Evolutionary conservation across 768 basidiomycete species (phyloP).

Genomic region (Termitomyces sp.): DNA sequence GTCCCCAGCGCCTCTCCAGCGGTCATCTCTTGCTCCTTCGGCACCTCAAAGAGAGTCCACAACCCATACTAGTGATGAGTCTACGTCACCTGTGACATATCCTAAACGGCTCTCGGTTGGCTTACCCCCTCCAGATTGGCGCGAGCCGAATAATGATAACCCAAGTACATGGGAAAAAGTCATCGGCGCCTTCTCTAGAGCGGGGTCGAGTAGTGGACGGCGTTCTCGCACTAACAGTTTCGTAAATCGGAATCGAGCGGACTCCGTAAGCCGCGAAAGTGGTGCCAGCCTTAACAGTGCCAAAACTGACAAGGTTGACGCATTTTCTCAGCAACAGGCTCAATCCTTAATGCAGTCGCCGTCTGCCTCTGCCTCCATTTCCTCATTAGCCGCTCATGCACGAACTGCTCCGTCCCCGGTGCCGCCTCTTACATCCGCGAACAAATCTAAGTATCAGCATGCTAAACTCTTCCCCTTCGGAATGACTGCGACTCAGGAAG

Average conservation of each 20-base stretch:
- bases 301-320: conserved; percentile 50
- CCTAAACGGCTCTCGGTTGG: conserved; percentile 59
- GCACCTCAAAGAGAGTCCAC: conserved; percentile 36
- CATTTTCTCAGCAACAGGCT: conserved; percentile 31
- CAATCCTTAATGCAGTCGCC: conserved; percentile 51
- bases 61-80: conserved; percentile 37
- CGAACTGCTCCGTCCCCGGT: conserved; percentile 70
- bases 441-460: conserved; percentile 68
- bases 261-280: conserved; percentile 74
- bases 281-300: conserved; percentile 63
- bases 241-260: conserved; percentile 60
- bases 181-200: conserved; percentile 60
- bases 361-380: conserved; percentile 66
- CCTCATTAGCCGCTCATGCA: conserved; percentile 54
- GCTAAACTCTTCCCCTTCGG: conserved; percentile 88
- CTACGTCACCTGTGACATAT: conserved; percentile 49
- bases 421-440: conserved; percentile 65
- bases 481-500: conserved; percentile 64
- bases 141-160: conserved; percentile 51
- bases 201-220: conserved; percentile 61
- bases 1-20: conserved; percentile 40
- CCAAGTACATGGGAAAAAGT: conserved; percentile 68
- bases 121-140: conserved; percentile 52
- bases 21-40: conserved; percentile 44
- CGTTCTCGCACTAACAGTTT: conserved; percentile 80